Conservation (phyloP, 345 rosid species). For the Eucalyptus tenuipes region DNA sequence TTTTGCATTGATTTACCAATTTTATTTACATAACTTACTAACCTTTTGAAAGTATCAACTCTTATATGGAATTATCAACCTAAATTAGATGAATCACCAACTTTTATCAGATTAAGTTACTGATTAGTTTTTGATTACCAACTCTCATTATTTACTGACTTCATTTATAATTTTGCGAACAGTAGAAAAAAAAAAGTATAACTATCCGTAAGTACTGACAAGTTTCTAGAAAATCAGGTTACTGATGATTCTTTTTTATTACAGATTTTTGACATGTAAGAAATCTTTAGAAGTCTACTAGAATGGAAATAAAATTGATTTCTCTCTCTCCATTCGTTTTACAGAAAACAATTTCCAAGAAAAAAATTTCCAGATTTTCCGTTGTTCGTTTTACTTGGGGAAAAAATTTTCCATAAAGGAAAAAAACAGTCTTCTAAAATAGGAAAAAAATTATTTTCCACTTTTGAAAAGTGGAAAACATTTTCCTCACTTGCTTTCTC, state of each 20-base stretch:
- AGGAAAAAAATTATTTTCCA: no score
- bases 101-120: background rate
- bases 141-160: background rate
- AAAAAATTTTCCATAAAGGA: no score
- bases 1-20: background rate
- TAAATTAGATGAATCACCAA: background rate
- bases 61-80: background rate
- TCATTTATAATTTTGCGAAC: no score
- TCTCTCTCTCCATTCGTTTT: no score
- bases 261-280: no score
- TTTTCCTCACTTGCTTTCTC: no score
- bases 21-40: background rate
- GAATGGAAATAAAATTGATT: background rate
- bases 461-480: no score
- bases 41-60: background rate
- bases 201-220: background rate
- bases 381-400: no score
- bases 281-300: background rate
- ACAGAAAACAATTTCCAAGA: no score
- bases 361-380: rapidly evolving
- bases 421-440: no score
- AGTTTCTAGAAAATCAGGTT: background rate
- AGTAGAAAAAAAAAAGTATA: no score
- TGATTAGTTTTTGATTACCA: background rate
- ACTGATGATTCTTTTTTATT: no score